These are phyloP conservation scores for Penicillium turbatum DNA, from an alignment of 495 filamentous ascomycete species.

Conservation along the genomic window DNA sequence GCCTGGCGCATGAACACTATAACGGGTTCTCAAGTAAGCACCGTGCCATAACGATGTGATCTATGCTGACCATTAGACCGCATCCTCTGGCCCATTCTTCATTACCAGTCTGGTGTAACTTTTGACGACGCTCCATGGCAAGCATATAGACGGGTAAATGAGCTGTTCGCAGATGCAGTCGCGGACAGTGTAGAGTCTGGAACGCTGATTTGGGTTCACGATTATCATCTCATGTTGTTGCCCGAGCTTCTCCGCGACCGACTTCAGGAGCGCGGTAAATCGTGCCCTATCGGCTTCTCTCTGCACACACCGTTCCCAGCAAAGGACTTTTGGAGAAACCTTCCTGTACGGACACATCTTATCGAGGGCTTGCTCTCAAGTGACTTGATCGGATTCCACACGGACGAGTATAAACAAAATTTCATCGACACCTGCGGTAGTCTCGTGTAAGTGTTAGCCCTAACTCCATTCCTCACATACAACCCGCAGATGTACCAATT, in stretches of 20 bases:
- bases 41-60: background rate
- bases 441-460: conserved; percentile 63
- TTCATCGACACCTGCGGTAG: conserved; percentile 81
- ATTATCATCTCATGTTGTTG: conserved; percentile 93
- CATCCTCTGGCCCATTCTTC: conserved; percentile 92
- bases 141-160: conserved; percentile 82
- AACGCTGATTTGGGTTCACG: conserved; percentile 91
- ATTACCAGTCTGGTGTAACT: conserved; percentile 88
- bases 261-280: conserved; percentile 58
- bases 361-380: conserved; percentile 75
- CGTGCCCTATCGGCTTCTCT: conserved; percentile 90
- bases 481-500: background rate
- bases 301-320: conserved; percentile 93
- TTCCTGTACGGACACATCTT: conserved; percentile 81
- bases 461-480: conserved; percentile 43
- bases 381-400: conserved; percentile 91
- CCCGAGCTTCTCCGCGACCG: conserved; percentile 81
- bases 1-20: conserved; percentile 55
- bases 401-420: conserved; percentile 88
- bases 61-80: conserved; percentile 50
- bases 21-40: conserved; percentile 55
- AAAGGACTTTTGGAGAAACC: conserved; percentile 83
- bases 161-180: conserved; percentile 76
- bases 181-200: conserved; percentile 68
- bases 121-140: conserved; percentile 86